A percentile compares a stretch with the other conserved stretches of the same genome.
These are phyloP conservation scores for Huntiella savannae DNA, from an alignment of 2,329 filamentous ascomycete genomes.

Conservation along the genomic window DNA sequence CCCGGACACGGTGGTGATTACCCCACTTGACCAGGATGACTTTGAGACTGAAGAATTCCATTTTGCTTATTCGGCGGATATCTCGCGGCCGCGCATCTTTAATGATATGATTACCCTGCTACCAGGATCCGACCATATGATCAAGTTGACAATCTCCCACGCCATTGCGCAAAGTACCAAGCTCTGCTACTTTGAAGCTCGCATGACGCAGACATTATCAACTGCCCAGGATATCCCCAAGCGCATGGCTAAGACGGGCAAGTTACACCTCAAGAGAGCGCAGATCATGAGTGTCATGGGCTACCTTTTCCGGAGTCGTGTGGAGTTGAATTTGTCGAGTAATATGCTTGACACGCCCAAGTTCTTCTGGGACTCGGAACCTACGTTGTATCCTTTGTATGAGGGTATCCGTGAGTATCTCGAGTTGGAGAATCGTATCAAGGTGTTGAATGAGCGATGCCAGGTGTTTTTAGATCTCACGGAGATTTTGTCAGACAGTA, in stretches of 20 bases:
- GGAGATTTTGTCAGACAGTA: constrained; percentile 80
- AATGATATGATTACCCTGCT: constrained; percentile 98
- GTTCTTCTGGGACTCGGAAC: constrained; percentile 97
- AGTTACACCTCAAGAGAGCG: constrained; percentile 74
- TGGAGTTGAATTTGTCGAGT: constrained; percentile 94
- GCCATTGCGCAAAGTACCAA: constrained; percentile 96
- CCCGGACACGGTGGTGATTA: constrained; percentile 38
- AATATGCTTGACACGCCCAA: constrained; percentile 93
- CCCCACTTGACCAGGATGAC: constrained; percentile 69
- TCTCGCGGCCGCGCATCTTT: constrained; percentile 77
- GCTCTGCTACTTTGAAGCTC: constrained; percentile 85
- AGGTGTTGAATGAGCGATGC: constrained; percentile 92
- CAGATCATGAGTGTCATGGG: constrained; percentile 89
- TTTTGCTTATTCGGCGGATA: constrained; percentile 82
- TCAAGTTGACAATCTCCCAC: constrained; percentile 93
- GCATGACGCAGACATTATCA: constrained; percentile 85
- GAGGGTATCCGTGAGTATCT: constrained; percentile 89
- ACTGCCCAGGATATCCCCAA: constrained; percentile 86
- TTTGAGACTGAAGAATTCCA: constrained; percentile 98
- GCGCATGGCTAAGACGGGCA: constrained; percentile 68
- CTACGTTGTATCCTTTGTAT: constrained; percentile 85
- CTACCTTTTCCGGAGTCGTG: constrained; percentile 75
- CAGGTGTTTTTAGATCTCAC: constrained; percentile 91
- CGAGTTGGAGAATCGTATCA: constrained; percentile 88
- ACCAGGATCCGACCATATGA: constrained; percentile 88